Evolutionary conservation across 495 filamentous ascomycete genomes (phyloP).

Genomic region (Echria macrotheca): DNA sequence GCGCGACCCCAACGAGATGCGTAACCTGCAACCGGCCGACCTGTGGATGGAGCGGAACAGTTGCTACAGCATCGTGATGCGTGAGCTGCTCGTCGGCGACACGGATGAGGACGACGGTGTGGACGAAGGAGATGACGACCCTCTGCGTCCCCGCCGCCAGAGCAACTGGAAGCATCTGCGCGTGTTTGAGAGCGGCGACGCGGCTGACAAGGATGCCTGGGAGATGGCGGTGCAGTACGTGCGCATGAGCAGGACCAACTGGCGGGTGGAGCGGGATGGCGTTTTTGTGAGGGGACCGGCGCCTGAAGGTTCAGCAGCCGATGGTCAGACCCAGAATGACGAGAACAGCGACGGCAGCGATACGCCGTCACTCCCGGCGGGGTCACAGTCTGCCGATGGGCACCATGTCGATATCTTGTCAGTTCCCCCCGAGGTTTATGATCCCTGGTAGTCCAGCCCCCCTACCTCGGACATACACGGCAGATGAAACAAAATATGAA

Average conservation of each 20-base stretch:
- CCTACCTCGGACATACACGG: not conserved
- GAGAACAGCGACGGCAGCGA: not conserved
- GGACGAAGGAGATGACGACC: not conserved
- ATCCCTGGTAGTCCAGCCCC: not conserved
- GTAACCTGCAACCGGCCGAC: slow-evolving; percentile 30
- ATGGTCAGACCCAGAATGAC: not conserved
- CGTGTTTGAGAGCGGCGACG: slow-evolving; percentile 41
- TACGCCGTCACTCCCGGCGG: too few relatives aligned
- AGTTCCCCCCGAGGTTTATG: slow-evolving; percentile 6
- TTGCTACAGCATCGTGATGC: slow-evolving; percentile 36
- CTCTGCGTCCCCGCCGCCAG: not conserved
- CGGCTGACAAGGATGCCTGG: slow-evolving; percentile 39
- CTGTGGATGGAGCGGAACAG: slow-evolving; percentile 44
- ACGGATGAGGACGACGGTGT: not conserved
- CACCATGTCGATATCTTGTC: slow-evolving; percentile 2
- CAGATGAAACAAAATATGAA: not conserved
- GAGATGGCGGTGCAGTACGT: slow-evolving; percentile 36
- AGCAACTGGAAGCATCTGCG: slow-evolving; percentile 34
- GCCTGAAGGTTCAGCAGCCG: not conserved
- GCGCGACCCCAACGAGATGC: slow-evolving; percentile 31
- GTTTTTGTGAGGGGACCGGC: slow-evolving; percentile 27
- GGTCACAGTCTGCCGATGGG: not conserved
- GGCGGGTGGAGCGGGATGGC: slow-evolving; percentile 36
- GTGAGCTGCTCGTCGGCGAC: slow-evolving; percentile 25
- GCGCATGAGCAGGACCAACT: slow-evolving; percentile 22